A percentile compares a stretch with the other conserved stretches of the same genome.
Evolutionary conservation across 2,329 filamentous ascomycete species (phyloP).

Genomic region (Aureobasidium lini): DNA sequence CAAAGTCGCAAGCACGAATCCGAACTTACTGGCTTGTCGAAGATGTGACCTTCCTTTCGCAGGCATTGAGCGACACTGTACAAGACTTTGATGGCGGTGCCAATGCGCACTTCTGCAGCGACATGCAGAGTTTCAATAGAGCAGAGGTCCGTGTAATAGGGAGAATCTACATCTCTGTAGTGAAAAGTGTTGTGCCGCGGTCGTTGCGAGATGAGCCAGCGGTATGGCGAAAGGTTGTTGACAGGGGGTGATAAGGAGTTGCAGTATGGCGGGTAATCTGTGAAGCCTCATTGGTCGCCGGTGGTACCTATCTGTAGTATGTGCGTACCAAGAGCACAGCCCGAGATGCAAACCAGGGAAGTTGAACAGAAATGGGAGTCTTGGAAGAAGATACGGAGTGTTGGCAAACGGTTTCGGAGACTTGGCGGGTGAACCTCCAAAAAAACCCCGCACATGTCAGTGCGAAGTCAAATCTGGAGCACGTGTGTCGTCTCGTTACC

Average conservation of each 20-base stretch:
- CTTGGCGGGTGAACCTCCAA: neutral
- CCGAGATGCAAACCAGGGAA: neutral
- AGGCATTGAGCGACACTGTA: neutral
- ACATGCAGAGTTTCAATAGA: neutral
- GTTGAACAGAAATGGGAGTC: neutral
- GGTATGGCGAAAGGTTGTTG: neutral
- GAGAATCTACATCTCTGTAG: neutral
- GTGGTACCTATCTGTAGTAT: neutral
- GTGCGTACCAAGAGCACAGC: constrained; percentile 5
- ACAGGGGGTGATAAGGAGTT: neutral
- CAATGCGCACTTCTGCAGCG: neutral
- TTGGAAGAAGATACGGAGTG: neutral
- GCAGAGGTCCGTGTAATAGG: neutral
- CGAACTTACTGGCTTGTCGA: neutral
- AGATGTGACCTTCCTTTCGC: neutral
- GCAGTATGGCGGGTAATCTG: neutral
- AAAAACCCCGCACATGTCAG: neutral
- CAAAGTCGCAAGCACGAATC: neutral
- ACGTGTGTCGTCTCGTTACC: neutral
- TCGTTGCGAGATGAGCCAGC: no score
- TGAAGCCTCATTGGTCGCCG: neutral
- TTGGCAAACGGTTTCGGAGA: neutral
- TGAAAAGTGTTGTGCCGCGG: neutral
- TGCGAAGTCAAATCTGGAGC: neutral
- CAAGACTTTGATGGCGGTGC: neutral